A percentile compares a stretch with the other conserved stretches of the same genome.
Evolutionary conservation across 169 alveolate genomes (phyloP).

Genomic region (Plasmodium falciparum): DNA sequence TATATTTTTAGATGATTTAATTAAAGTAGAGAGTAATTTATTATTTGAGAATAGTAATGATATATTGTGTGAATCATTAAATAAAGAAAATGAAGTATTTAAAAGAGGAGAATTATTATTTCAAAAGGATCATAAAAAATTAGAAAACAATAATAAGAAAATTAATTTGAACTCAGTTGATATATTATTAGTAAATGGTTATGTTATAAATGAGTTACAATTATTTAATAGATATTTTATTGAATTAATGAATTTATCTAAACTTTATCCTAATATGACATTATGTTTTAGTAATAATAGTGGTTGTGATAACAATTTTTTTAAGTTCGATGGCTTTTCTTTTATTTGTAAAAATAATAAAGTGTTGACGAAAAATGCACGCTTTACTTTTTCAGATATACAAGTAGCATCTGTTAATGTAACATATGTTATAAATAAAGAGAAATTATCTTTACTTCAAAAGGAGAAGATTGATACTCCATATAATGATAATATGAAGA

Average conservation of each 20-base stretch:
- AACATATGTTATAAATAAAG: too few species aligned
- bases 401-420: conserved; percentile 72
- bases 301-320: conserved; percentile 74
- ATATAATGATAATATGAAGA: not conserved
- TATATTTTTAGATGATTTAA: conserved; percentile 50
- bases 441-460: not conserved
- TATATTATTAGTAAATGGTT: conserved; percentile 55
- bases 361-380: conserved; percentile 65
- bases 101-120: not conserved
- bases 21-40: conserved; percentile 9
- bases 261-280: conserved; percentile 30
- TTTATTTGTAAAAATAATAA: conserved; percentile 28
- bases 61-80: not conserved
- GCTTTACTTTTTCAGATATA: conserved; percentile 54
- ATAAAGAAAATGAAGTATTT: not conserved
- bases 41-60: not conserved
- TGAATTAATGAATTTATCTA: conserved; percentile 44
- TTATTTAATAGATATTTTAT: conserved; percentile 59
- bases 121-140: conserved; percentile 13
- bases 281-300: conserved; percentile 45
- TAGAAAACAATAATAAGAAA: not conserved
- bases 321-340: conserved; percentile 71
- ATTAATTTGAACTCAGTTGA: conserved; percentile 17
- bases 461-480: not conserved
- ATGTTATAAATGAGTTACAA: conserved; percentile 38